Percentiles rank a stretch among this genome's conserved stretches.
Conservation (phyloP, 345 rosid species). For the Sisymbrium altissimum region DNA sequence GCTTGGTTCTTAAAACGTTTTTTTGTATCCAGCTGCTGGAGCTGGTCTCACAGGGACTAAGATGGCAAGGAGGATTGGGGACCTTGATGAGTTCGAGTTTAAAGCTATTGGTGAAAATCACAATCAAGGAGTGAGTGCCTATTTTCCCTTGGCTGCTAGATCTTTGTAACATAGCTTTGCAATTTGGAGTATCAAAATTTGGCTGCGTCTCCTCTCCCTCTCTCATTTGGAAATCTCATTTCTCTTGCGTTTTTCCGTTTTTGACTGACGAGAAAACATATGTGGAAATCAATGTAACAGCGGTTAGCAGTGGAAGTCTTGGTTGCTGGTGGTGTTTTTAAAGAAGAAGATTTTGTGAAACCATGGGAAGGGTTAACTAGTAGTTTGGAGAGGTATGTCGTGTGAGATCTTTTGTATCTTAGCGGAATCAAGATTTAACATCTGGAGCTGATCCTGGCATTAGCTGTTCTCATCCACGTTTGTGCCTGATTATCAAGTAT, state of each 20-base stretch:
- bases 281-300: constrained; percentile 42
- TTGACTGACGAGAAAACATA: neutral
- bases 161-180: too few relatives aligned
- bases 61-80: constrained; percentile 91
- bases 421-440: neutral
- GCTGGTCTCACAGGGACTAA: constrained; percentile 97
- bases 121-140: constrained; percentile 51
- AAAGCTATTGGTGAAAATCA: constrained; percentile 79
- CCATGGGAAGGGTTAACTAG: constrained; percentile 88
- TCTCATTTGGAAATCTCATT: neutral
- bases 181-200: neutral
- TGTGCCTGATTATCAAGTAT: neutral
- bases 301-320: constrained; percentile 85
- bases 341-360: constrained; percentile 65
- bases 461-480: neutral
- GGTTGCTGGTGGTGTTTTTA: constrained; percentile 75
- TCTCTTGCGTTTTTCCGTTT: neutral
- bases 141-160: too few relatives aligned
- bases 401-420: neutral
- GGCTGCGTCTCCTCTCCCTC: neutral
- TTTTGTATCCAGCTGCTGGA: constrained; percentile 73
- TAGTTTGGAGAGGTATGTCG: constrained; percentile 75
- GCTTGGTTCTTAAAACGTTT: neutral
- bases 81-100: constrained; percentile 89
- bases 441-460: neutral